These are phyloP conservation scores for Wakefieldia striispora DNA, from an alignment of 768 basidiomycete genomes.

Conservation along the genomic window DNA sequence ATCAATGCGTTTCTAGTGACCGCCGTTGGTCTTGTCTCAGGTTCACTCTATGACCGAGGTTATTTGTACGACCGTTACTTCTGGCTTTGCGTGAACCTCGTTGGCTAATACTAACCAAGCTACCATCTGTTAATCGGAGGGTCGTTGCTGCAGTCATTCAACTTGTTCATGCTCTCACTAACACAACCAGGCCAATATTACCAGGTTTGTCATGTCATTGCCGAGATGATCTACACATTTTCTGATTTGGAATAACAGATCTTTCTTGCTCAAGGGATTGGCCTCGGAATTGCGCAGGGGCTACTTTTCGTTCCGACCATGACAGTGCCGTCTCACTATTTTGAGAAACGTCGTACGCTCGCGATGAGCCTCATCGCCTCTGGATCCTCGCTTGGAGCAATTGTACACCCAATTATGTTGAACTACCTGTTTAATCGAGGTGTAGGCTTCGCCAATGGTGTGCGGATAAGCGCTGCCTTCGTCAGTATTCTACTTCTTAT, in stretches of 20 bases:
- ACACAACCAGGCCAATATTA: constrained; percentile 41
- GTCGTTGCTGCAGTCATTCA: constrained; percentile 40
- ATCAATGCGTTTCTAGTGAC: constrained; percentile 41
- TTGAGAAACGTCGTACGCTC: constrained; percentile 37
- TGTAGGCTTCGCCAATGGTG: constrained; percentile 44
- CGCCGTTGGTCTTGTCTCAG: constrained; percentile 39
- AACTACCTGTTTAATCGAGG: constrained; percentile 22
- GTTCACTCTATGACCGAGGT: constrained; percentile 50
- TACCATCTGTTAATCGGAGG: constrained; percentile 46
- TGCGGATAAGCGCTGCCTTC: constrained; percentile 48
- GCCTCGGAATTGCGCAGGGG: constrained; percentile 45
- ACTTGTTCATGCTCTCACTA: constrained; percentile 46
- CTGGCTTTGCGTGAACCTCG: neutral
- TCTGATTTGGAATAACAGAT: constrained; percentile 31
- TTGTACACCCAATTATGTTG: constrained; percentile 31
- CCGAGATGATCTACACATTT: neutral
- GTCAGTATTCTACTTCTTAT: constrained; percentile 35
- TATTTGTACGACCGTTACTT: constrained; percentile 37
- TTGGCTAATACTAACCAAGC: constrained; percentile 23
- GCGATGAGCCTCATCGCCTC: constrained; percentile 43
- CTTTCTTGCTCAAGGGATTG: constrained; percentile 49
- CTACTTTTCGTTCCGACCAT: constrained; percentile 45
- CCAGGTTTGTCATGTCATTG: constrained; percentile 32
- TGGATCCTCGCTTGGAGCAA: constrained; percentile 35
- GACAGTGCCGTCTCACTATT: constrained; percentile 46